phyloP scores from a whole-genome alignment of 2,329 filamentous ascomycete species.

The Beauveria bassiana region DNA sequence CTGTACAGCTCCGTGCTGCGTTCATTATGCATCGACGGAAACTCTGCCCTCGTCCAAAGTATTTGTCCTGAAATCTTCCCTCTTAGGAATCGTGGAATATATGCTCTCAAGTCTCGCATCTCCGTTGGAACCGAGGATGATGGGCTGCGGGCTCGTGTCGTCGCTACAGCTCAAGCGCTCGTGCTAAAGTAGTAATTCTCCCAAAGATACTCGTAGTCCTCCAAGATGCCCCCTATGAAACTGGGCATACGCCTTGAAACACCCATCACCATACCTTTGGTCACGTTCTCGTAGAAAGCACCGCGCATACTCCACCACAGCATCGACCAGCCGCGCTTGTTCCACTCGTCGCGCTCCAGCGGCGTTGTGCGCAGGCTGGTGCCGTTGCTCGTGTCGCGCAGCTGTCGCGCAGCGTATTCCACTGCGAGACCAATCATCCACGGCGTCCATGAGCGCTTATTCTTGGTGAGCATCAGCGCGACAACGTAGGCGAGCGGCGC shows the following conservation, averaged over 20 bases:
- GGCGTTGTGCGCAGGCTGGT: conserved; percentile 74
- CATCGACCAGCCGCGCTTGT: conserved; percentile 79
- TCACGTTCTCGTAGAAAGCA: conserved; percentile 92
- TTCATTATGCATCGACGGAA: neutral
- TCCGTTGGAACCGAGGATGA: too few species aligned
- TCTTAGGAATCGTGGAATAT: too few species aligned
- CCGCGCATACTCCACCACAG: conserved; percentile 96
- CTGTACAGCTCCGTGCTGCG: neutral
- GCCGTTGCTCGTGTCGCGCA: conserved; percentile 59
- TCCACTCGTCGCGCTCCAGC: conserved; percentile 84
- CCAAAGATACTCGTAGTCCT: conserved; percentile 98
- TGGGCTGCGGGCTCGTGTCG: too few species aligned
- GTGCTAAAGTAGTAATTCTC: conserved; percentile 91
- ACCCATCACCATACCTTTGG: conserved; percentile 64
- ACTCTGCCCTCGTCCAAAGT: neutral
- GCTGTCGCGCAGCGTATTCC: conserved; percentile 82
- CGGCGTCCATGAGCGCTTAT: conserved; percentile 79
- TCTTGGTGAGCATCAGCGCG: conserved; percentile 63
- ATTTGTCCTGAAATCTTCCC: neutral
- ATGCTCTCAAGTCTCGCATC: too few species aligned
- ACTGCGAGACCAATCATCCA: conserved; percentile 82
- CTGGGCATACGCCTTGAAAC: conserved; percentile 71
- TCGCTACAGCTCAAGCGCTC: conserved; percentile 26
- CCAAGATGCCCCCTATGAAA: conserved; percentile 75
- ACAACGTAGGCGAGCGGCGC: conserved; percentile 81